phyloP scores from a whole-genome alignment of 805 yeast species.

The Sugiyamaella qingdaonensis region DNA sequence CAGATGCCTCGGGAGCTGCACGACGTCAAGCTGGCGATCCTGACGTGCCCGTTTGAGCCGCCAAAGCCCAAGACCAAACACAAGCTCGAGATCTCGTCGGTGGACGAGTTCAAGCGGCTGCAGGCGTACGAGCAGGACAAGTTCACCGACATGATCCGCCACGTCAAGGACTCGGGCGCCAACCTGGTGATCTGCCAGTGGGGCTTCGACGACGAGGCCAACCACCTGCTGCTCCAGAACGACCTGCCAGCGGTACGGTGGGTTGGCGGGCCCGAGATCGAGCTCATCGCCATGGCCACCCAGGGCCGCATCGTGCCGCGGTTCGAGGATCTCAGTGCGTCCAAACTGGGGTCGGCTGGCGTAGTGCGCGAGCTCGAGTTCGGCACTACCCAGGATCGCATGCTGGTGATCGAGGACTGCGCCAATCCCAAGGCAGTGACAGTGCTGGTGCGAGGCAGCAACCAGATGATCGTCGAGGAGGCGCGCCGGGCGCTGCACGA shows the following conservation, averaged over 20 bases:
- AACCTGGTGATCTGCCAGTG: conserved; percentile 97
- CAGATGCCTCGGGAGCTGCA: conserved; percentile 86
- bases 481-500: conserved; percentile 95
- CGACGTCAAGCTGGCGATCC: conserved; percentile 85
- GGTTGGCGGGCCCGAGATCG: conserved; percentile 98
- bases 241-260: conserved; percentile 94
- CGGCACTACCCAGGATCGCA: conserved; percentile 94
- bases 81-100: conserved; percentile 87
- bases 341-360: conserved; percentile 86
- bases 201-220: conserved; percentile 99
- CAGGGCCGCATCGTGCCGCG: conserved; percentile 96
- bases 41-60: conserved; percentile 99
- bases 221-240: conserved; percentile 83
- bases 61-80: conserved; percentile 99
- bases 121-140: conserved; percentile 91
- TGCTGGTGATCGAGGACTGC: conserved; percentile 90
- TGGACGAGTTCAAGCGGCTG: conserved; percentile 85
- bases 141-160: conserved; percentile 83
- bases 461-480: conserved; percentile 97
- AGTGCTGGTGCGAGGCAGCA: conserved; percentile 90
- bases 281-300: conserved; percentile 94
- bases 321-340: conserved; percentile 81
- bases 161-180: conserved; percentile 87
- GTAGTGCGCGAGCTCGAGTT: conserved; percentile 81
- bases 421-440: conserved; percentile 86